Base-by-base conservation (phyloP, 495 filamentous ascomycete genomes). In the Stereocaulon alpinum region DNA sequence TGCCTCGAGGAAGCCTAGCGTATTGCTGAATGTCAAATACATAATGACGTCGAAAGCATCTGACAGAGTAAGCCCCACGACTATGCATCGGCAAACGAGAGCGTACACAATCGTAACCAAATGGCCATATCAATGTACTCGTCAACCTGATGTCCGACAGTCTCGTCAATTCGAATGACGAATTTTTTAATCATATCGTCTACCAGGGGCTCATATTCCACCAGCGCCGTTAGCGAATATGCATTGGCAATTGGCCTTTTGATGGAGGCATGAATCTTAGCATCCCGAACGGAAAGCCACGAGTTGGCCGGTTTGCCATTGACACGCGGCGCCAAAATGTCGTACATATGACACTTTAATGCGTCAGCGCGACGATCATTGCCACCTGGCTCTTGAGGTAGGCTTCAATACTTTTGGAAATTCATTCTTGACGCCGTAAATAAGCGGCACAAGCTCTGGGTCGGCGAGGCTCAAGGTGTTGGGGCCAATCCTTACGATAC, bases 1-100 rank as follows among this genome's bases (percentile, higher is more conserved):
- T 6, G 24, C 14, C 3, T 52, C 47, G 10, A 59, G 15, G 42
- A 59, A 59, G 27, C 57, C 57, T 14, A 59, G 53, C 32, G 49
- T 43, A 22, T 67, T 66, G 9, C 66, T 65, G 55, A 78, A 76
- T 12, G 69, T 71, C 17, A 76, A 61, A 41, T 69, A 68, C n/a
- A 70, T 69, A 18, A 74, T 73, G 27, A 72, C 71, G 64, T 78
- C 76, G 58, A 71, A 77, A 3, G 76, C 76, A 49, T 41, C 60
- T 34, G 48, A 22, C 17, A 15, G 37, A 24, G 3, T 24, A 24
- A 24, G 24, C 24, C 24, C 24, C 24, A 24, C 24, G 24, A 24
- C 12, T 51, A 15, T 11, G 4, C 17, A 37, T 4, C 22, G 10
- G 45, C 3, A 32, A 9, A 5, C 22, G 44, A 3, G 24, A 15